These are phyloP conservation scores for Naumovozyma castellii DNA, from an alignment of 805 yeast species.

Conservation along the genomic window DNA sequence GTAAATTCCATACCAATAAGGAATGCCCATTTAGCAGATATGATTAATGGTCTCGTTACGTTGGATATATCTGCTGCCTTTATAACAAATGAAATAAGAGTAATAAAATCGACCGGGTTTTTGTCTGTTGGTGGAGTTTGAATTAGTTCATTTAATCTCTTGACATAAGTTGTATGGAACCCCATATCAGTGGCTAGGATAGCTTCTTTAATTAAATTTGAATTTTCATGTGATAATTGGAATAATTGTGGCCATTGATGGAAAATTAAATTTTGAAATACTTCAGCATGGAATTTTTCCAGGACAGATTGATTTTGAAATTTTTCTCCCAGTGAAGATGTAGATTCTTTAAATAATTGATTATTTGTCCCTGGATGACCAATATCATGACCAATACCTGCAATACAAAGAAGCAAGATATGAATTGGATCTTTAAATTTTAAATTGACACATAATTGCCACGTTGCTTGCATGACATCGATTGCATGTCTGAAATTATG, in stretches of 20 bases:
- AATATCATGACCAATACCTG: conserved; percentile 90
- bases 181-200: conserved; percentile 93
- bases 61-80: conserved; percentile 96
- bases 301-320: conserved; percentile 62
- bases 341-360: conserved; percentile 47
- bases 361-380: conserved; percentile 97
- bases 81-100: conserved; percentile 60
- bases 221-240: conserved; percentile 5
- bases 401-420: conserved; percentile 53
- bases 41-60: conserved; percentile 68
- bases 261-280: conserved; percentile 43
- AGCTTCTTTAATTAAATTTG: conserved; percentile 17
- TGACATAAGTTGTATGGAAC: conserved; percentile 63
- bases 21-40: conserved; percentile 80
- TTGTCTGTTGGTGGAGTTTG: conserved; percentile 4
- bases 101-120: conserved; percentile 22
- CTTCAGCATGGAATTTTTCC: conserved; percentile 71
- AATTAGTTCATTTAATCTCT: conserved; percentile 34
- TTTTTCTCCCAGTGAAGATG: conserved; percentile 53
- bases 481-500: conserved; percentile 94
- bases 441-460: conserved; percentile 38
- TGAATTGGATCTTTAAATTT: conserved; percentile 31
- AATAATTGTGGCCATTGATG: conserved; percentile 43
- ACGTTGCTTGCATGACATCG: conserved; percentile 88
- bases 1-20: conserved; percentile 69